Conservation (phyloP, 179 eudicot genomes). For the Corrigiola litoralis region DNA sequence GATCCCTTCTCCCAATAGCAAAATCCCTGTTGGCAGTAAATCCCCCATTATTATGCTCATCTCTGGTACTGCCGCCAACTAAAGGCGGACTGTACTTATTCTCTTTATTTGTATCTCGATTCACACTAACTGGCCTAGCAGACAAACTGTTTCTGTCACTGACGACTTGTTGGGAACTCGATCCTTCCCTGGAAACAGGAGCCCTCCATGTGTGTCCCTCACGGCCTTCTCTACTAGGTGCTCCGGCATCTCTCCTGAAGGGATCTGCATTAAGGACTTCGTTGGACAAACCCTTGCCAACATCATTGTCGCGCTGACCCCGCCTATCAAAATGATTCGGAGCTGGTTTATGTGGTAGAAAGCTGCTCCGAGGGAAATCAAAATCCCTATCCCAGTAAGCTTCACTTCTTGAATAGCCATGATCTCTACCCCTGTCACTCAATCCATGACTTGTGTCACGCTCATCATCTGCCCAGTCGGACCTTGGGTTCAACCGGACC, state of each 20-base stretch:
- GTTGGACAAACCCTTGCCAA: slow-evolving; percentile 41
- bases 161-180: slow-evolving; percentile 25
- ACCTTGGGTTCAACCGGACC: slow-evolving; percentile 70
- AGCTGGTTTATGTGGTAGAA: slow-evolving; percentile 56
- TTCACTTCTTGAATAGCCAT: slow-evolving; percentile 54
- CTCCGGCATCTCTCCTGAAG: slow-evolving; percentile 35
- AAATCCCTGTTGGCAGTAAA: slow-evolving; percentile 30
- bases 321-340: slow-evolving; percentile 49
- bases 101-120: slow-evolving; percentile 36
- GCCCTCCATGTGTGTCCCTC: slow-evolving; percentile 50
- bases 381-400: slow-evolving; percentile 78
- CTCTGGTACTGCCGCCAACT: slow-evolving; percentile 40
- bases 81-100: slow-evolving; percentile 39
- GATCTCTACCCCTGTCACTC: slow-evolving; percentile 51
- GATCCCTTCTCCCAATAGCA: slow-evolving; percentile 45
- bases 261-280: slow-evolving; percentile 54
- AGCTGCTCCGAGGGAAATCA: slow-evolving; percentile 64
- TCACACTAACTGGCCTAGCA: slow-evolving; percentile 34
- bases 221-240: slow-evolving; percentile 48
- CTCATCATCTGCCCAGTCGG: slow-evolving; percentile 99
- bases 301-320: slow-evolving; percentile 58
- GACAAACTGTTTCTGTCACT: slow-evolving; percentile 29
- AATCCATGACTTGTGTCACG: slow-evolving; percentile 87
- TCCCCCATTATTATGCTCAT: slow-evolving; percentile 27
- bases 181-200: slow-evolving; percentile 38